Evolutionary conservation across 768 basidiomycete genomes (phyloP), one percentile per base, ranked within the genome.

Genomic region (Cystoderma amianthinum): DNA sequence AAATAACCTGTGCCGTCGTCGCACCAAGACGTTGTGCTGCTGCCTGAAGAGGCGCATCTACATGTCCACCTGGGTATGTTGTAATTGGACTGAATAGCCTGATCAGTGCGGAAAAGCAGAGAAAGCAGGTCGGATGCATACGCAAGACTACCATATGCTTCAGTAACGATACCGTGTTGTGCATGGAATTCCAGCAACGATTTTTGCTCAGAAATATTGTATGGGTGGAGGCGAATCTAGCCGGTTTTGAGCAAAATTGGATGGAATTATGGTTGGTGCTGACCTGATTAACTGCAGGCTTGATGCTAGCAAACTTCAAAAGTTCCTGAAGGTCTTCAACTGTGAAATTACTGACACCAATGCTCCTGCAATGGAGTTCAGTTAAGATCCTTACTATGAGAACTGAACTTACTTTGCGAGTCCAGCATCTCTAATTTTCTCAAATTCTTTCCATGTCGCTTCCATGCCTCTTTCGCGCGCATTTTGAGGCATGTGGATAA

Each of bases 281-380:
- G n/a, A 78, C 83, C 64, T 88, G 85, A 52, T 89, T 85, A 30
- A 82, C 82, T 1, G 76, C 80, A 3, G 85, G 85, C 25, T 68
- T 74, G 48, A 80, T 58, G 24, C 60, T 64, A 1, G 79, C 78
- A 1, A 58, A 53, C 48, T 71, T 72, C 39, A 78, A 40, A 3
- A 86, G 46, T 2, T 56, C 56, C 50, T 82, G 63, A 13, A 88
- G 63, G 36, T 79, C 59, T 1, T 64, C 55, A 22, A 82, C 46
- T 3, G 52, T 54, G 55, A 81, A 85, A 58, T 87, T 87, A 61
- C 78, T 80, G 41, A 88, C 81, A 13, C 84, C 84, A 40, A 84
- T 82, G 54, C 76, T 82, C 71, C 80, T 84, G 43, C 13, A 30
- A 15, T 43, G 0, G 10, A 5, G 36, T 38, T 3, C 16, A 17